These are phyloP conservation scores for Phytophthora gonapodyides DNA, from an alignment of 352 stramenopile species.

Conservation along the genomic window DNA sequence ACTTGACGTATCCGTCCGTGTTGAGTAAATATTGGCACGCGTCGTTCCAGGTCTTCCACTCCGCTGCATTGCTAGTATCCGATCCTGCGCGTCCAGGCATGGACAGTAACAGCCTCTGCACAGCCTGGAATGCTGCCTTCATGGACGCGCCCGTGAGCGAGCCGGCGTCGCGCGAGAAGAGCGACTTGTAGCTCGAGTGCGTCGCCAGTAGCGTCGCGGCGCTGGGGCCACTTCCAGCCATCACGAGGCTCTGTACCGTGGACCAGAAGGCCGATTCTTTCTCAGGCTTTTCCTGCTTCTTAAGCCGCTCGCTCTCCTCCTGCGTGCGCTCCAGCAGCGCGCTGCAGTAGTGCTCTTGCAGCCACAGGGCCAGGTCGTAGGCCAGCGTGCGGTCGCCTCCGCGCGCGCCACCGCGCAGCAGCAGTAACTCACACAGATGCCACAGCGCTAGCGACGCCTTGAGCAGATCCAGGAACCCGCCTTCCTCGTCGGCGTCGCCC, in stretches of 20 bases:
- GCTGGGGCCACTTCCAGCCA: conserved; percentile 51
- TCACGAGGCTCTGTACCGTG: conserved; percentile 62
- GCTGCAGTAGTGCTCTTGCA: conserved; percentile 78
- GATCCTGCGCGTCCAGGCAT: conserved; percentile 52
- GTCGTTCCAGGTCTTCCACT: conserved; percentile 74
- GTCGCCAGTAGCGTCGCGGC: conserved; percentile 65
- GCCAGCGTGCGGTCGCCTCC: conserved; percentile 59
- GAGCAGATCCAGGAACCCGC: conserved; percentile 63
- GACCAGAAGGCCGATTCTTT: conserved; percentile 63
- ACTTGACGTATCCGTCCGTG: conserved; percentile 57
- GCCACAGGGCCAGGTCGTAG: conserved; percentile 74
- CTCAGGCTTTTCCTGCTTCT: conserved; percentile 39
- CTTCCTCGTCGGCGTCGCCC: conserved; percentile 36
- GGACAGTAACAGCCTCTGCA: conserved; percentile 68
- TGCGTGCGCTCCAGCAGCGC: conserved; percentile 60
- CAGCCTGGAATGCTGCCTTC: conserved; percentile 52
- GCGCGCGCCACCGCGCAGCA: conserved; percentile 59
- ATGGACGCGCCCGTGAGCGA: conserved; percentile 51
- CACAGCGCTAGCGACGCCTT: conserved; percentile 82
- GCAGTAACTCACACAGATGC: conserved; percentile 79
- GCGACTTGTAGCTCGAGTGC: conserved; percentile 61
- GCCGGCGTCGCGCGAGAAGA: conserved; percentile 46
- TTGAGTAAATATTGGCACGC: conserved; percentile 62
- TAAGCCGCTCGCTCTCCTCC: conserved; percentile 48
- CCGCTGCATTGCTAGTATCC: conserved; percentile 13